Evolutionary conservation across 306 rosid species (phyloP).

Genomic region (Pueraria montana): DNA sequence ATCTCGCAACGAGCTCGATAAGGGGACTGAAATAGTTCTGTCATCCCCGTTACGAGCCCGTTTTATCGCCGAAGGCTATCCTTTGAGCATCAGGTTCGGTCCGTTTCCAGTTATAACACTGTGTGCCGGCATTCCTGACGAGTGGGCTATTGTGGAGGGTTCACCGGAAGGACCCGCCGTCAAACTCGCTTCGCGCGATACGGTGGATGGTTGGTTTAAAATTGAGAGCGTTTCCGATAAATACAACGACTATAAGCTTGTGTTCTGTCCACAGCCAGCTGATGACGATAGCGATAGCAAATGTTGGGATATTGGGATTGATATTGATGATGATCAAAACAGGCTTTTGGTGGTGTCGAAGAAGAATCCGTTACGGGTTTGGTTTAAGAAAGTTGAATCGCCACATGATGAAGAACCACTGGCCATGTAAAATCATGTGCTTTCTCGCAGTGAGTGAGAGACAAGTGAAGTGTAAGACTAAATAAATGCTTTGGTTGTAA

Average conservation of each 20-base stretch:
- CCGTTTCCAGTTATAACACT: no score
- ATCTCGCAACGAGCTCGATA: neutral
- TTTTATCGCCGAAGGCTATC: neutral
- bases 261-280: neutral
- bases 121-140: no score
- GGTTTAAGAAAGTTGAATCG: neutral
- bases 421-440: no score
- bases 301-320: neutral
- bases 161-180: neutral
- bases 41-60: neutral
- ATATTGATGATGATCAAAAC: neutral
- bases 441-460: no score
- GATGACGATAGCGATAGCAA: neutral
- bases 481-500: no score
- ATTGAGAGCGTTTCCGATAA: neutral
- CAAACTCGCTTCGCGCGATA: neutral
- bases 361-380: neutral
- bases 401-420: no score
- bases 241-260: neutral
- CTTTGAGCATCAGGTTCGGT: neutral
- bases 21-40: no score
- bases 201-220: neutral
- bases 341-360: neutral
- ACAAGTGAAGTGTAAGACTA: no score
- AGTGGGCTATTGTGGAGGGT: neutral